phyloP scores from a whole-genome alignment of 169 alveolate species.

The Plasmodium blacklocki region DNA sequence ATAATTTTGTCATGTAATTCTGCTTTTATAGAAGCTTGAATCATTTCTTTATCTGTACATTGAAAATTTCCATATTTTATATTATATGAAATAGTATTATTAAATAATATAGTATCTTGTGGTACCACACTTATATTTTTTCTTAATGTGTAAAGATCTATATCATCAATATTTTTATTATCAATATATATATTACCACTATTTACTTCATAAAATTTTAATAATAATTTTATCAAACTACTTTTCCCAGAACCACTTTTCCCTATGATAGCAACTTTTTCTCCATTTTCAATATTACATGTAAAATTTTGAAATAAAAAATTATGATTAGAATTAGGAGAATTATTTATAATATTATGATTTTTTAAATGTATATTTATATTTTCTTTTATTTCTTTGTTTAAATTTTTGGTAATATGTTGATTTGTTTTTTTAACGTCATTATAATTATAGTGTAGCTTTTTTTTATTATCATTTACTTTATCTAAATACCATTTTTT shows the following conservation, averaged over 20 bases:
- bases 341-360: not conserved
- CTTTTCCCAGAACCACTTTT: constrained; percentile 97
- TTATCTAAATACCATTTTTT: no score
- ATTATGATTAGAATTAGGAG: not conserved
- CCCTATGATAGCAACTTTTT: constrained; percentile 84
- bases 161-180: constrained; percentile 89
- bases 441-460: not conserved
- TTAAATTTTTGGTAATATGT: not conserved
- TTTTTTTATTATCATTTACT: not conserved
- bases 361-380: not conserved
- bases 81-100: constrained; percentile 91
- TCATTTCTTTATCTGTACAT: constrained; percentile 84
- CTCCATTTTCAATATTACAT: constrained; percentile 59
- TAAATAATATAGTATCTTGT: constrained; percentile 94
- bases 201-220: constrained; percentile 92
- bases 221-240: constrained; percentile 92
- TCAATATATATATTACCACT: constrained; percentile 90
- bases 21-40: constrained; percentile 56
- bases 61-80: constrained; percentile 91
- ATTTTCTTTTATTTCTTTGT: not conserved
- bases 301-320: constrained; percentile 69
- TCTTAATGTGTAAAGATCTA: constrained; percentile 85
- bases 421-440: not conserved
- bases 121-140: constrained; percentile 92
- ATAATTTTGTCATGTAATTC: constrained; percentile 76